phyloP scores from a whole-genome alignment of 176 grass and related monocot species.

The Oryza glaberrima region DNA sequence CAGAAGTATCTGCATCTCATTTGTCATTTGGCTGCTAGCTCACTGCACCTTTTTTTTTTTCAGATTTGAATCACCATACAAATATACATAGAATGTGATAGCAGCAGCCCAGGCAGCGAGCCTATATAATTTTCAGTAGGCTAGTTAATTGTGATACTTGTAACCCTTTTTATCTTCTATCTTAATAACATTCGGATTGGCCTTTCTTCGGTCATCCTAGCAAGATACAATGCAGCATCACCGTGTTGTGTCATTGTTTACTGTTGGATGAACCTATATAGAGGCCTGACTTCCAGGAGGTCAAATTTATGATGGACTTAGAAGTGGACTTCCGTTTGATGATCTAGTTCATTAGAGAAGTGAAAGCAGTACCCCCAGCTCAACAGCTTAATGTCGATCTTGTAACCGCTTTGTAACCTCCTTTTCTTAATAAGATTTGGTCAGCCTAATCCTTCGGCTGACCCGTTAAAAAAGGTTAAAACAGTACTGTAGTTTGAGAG shows the following conservation, averaged over 20 bases:
- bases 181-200: too few species aligned
- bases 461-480: too few species aligned
- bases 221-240: not conserved
- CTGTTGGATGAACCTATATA: not conserved
- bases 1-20: not conserved
- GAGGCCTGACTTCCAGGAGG: not conserved
- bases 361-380: not conserved
- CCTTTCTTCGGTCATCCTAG: too few species aligned
- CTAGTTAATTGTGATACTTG: not conserved
- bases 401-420: too few species aligned
- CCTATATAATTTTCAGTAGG: not conserved
- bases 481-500: not conserved
- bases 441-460: too few species aligned
- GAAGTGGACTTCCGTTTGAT: not conserved
- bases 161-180: too few species aligned
- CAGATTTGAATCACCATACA: not conserved
- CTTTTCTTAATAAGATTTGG: too few species aligned
- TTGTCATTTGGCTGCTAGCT: conserved; percentile 25
- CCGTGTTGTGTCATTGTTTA: not conserved
- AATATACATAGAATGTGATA: not conserved
- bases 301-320: conserved; percentile 8
- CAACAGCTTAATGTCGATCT: too few species aligned
- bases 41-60: not conserved
- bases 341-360: not conserved
- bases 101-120: not conserved